Conservation (phyloP, 768 basidiomycete species). For the Porpolomopsis calyptriformis region DNA sequence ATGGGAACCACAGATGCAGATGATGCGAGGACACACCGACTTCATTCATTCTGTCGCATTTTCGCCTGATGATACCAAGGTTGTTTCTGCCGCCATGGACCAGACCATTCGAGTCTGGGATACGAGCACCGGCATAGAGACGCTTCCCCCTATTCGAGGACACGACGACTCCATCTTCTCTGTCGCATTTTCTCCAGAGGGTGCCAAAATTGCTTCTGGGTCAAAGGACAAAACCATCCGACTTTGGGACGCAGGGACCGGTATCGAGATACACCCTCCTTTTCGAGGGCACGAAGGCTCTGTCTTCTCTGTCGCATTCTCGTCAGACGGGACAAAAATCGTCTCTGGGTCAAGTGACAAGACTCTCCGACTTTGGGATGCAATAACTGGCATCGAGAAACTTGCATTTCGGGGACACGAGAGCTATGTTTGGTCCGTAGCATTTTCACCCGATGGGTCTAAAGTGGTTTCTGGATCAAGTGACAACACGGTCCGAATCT, state of each 20-base stretch:
- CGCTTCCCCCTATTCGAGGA: background rate
- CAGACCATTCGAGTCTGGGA: background rate
- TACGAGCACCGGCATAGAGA: background rate
- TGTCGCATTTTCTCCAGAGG: slow-evolving; percentile 5
- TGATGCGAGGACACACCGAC: background rate
- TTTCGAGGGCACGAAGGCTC: slow-evolving; percentile 1
- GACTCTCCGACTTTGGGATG: background rate
- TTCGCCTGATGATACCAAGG: background rate
- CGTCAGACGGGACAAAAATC: background rate
- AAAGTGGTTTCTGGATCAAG: slow-evolving; percentile 1
- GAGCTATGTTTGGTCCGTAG: background rate
- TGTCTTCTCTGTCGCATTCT: slow-evolving; percentile 5
- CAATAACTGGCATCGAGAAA: slow-evolving; percentile 1
- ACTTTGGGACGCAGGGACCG: slow-evolving; percentile 7
- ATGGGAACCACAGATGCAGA: background rate
- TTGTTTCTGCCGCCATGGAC: background rate
- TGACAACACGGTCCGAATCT: background rate
- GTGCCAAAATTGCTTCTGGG: slow-evolving; percentile 3
- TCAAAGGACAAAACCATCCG: slow-evolving; percentile 3
- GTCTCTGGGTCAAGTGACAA: slow-evolving; percentile 2
- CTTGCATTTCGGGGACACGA: background rate
- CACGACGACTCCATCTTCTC: slow-evolving; percentile 3
- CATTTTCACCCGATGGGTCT: slow-evolving; percentile 3
- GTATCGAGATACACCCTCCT: background rate
- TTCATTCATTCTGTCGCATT: background rate